Evolutionary conservation across 1,284 basidiomycete genomes (phyloP).

Genomic region (Boletellus deceptivus): DNA sequence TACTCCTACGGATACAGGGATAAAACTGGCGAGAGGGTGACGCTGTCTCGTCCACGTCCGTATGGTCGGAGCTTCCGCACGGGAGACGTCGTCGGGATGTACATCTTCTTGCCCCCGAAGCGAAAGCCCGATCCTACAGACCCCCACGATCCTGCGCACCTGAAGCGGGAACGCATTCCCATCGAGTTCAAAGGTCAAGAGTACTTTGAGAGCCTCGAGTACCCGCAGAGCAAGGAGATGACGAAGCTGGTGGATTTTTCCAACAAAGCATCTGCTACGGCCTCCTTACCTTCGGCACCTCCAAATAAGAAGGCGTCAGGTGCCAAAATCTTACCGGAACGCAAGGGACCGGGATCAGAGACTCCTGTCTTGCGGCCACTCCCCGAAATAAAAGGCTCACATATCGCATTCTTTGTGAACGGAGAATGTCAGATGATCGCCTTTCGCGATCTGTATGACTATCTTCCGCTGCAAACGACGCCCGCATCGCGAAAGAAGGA

Average conservation of each 20-base stretch:
- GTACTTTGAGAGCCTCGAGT: conserved; percentile 95
- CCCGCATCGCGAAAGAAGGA: conserved; percentile 54
- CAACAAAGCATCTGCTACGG: conserved; percentile 53
- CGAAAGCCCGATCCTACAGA: conserved; percentile 55
- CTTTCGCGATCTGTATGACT: conserved; percentile 90
- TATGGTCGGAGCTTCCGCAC: conserved; percentile 77
- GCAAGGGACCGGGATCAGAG: conserved; percentile 26
- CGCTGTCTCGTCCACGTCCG: conserved; percentile 74
- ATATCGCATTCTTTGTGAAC: conserved; percentile 90
- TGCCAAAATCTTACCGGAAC: conserved; percentile 63
- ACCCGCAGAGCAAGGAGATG: conserved; percentile 94
- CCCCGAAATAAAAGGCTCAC: conserved; percentile 70
- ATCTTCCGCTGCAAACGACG: conserved; percentile 75
- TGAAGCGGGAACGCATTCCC: conserved; percentile 84
- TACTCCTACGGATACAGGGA: conserved; percentile 93
- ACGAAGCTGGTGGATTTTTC: conserved; percentile 74
- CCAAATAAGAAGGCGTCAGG: conserved; percentile 63
- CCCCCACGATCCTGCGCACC: conserved; percentile 68
- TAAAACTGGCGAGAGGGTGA: conserved; percentile 88
- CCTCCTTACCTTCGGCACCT: conserved; percentile 54
- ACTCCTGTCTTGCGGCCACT: conserved; percentile 57
- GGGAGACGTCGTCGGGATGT: conserved; percentile 93
- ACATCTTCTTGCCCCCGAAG: conserved; percentile 80
- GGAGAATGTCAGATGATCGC: conserved; percentile 85
- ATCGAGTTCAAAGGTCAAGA: conserved; percentile 96